Base-by-base conservation (phyloP, 208 protist genomes). In the Vickermania ingenoplastis region DNA sequence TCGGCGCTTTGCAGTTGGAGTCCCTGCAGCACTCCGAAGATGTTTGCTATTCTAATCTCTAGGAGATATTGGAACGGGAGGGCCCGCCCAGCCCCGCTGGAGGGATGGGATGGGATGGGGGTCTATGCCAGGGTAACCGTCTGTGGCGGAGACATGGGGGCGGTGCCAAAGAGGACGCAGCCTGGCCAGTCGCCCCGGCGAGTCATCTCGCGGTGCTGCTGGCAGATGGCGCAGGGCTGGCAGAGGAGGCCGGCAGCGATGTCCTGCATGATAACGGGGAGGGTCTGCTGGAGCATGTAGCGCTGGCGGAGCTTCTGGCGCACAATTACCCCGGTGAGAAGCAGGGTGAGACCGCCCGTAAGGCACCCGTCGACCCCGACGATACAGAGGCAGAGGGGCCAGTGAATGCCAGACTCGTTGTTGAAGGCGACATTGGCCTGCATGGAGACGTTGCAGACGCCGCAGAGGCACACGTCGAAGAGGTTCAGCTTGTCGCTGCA, bases 131-230 rank as follows among this genome's bases (percentile, higher is more conserved):
- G n/a, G n/a, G n/a, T n/a, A n/a, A n/a, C n/a, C n/a, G n/a, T n/a
- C n/a, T n/a, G n/a, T n/a, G n/a, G n/a, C n/a, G n/a, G n/a, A n/a
- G n/a, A n/a, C n/a, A n/a, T n/a, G n/a, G n/a, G 61, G 24, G 55
- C 61, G n/a, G 29, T 5, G 22, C 64, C 60, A 29, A 75, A 71
- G 28, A 80, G 25, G 1, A 71, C 53, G 7, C 41, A 36, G 3
- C 75, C 75, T 0, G 66, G 65, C 66, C 75, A 77, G 24, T 70
- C 67, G 11, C 64, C 75, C 13, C 61, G 70, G 24, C 53, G 36
- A 4, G 59, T 53, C 53, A 81, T 68, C 61, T 81, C 70, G 2
- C 75, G 70, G 54, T 77, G 67, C 30, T 81, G 70, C 67, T 81
- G 75, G 29, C 62, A 61, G 1, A 73, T 48, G 13, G 61, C 61